Conservation (phyloP, 352 stramenopile species). For the Phytophthora ohioensis region DNA sequence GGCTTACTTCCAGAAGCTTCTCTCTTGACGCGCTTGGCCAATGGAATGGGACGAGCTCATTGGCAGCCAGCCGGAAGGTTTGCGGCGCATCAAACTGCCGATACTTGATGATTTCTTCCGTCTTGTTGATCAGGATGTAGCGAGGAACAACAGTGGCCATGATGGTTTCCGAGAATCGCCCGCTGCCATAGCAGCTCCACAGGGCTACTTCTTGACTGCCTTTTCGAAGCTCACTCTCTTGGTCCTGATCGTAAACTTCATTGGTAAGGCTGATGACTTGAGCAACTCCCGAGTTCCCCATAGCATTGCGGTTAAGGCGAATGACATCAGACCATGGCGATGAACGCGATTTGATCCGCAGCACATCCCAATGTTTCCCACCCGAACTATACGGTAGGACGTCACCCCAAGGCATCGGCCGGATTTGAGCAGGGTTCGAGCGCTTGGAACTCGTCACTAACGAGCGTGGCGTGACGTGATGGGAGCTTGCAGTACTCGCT, state of each 20-base stretch:
- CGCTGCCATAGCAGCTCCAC: constrained; percentile 87
- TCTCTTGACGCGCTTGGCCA: constrained; percentile 81
- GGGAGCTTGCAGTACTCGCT: constrained; percentile 82
- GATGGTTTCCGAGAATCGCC: constrained; percentile 87
- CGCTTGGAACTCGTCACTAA: constrained; percentile 77
- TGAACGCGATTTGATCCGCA: constrained; percentile 77
- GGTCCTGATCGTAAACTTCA: constrained; percentile 63
- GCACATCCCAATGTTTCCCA: constrained; percentile 85
- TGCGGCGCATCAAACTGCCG: constrained; percentile 79
- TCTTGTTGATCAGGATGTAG: constrained; percentile 91
- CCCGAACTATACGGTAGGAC: constrained; percentile 79
- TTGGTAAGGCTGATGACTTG: constrained; percentile 89
- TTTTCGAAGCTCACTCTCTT: constrained; percentile 69
- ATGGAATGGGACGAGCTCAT: constrained; percentile 88
- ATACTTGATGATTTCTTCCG: constrained; percentile 85
- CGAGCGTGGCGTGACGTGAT: constrained; percentile 83
- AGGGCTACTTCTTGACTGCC: constrained; percentile 84
- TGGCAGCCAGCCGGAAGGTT: constrained; percentile 72
- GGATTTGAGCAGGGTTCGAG: constrained; percentile 81
- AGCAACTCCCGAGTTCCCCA: constrained; percentile 89
- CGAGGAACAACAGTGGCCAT: constrained; percentile 87
- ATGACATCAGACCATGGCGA: constrained; percentile 89
- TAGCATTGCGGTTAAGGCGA: constrained; percentile 87
- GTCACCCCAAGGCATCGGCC: constrained; percentile 82
- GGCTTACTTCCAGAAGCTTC: constrained; percentile 87